A percentile compares a stretch with the other conserved stretches of the same genome.
Conservation (phyloP, 1,139 yeast genomes). For the Waltiozyma sp. region DNA sequence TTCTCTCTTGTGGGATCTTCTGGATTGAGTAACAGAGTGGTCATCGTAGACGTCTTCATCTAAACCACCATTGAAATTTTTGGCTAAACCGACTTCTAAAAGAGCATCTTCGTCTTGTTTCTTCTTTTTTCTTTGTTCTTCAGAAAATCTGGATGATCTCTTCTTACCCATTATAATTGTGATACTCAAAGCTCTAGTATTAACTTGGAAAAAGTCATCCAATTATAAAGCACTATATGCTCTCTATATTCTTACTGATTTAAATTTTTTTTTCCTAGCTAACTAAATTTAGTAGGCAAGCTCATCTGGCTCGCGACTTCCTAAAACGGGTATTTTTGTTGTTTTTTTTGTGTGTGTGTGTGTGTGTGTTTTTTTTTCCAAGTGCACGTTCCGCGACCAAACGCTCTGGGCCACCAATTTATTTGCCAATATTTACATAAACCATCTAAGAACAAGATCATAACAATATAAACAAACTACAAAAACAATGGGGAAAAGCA, state of each 20-base stretch:
- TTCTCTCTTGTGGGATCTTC: slow-evolving; percentile 6
- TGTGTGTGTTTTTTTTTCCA: too few relatives aligned
- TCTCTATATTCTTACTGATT: background rate
- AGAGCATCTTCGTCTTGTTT: slow-evolving; percentile 40
- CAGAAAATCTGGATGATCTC: slow-evolving; percentile 30
- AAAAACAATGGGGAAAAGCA: too few relatives aligned
- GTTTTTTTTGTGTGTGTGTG: background rate
- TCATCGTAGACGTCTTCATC: slow-evolving; percentile 22
- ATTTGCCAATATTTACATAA: too few relatives aligned
- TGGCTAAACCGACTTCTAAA: slow-evolving; percentile 33
- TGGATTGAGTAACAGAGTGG: slow-evolving; percentile 14
- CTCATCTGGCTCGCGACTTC: background rate
- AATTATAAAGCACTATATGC: too few relatives aligned
- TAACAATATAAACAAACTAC: too few relatives aligned
- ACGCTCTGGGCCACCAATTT: too few relatives aligned
- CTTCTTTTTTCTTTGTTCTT: slow-evolving; percentile 32
- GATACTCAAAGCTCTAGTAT: slow-evolving; percentile 3
- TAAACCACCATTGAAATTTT: background rate
- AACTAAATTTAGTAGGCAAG: background rate
- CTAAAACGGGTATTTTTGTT: background rate
- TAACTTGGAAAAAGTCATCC: background rate
- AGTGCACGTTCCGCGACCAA: too few relatives aligned
- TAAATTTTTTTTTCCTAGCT: too few relatives aligned
- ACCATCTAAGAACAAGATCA: too few relatives aligned
- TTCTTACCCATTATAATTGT: slow-evolving; percentile 33